Percentiles rank a stretch among this genome's conserved stretches.
Evolutionary conservation across 2,329 filamentous ascomycete species (phyloP).

Genomic region (Fusarium falciforme): DNA sequence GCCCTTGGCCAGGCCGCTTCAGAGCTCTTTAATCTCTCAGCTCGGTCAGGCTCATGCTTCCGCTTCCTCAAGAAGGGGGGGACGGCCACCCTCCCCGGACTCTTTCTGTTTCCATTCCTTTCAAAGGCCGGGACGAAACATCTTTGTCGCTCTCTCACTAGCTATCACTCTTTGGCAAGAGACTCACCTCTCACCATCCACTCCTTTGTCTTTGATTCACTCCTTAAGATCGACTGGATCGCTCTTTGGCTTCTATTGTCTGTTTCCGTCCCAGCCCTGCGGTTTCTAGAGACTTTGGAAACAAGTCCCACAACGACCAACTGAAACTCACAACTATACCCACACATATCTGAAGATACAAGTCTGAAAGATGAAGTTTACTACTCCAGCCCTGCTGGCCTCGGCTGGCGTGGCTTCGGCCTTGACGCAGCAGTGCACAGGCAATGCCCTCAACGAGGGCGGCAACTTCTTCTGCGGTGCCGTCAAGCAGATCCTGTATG

Average conservation of each 20-base stretch:
- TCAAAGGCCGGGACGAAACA: conserved; percentile 33
- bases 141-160: conserved; percentile 22
- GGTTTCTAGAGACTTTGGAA: neutral
- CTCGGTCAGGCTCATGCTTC: neutral
- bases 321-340: neutral
- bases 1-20: conserved; percentile 14
- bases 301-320: conserved; percentile 5
- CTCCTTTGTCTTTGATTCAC: conserved; percentile 35
- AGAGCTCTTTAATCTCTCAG: conserved; percentile 33
- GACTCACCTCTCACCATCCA: conserved; percentile 16
- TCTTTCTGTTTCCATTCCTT: conserved; percentile 23
- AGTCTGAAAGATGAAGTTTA: conserved; percentile 47
- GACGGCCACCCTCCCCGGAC: neutral
- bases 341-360: neutral
- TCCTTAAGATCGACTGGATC: conserved; percentile 31
- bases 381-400: conserved; percentile 42
- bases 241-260: conserved; percentile 23
- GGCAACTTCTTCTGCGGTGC: conserved; percentile 76
- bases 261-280: conserved; percentile 1
- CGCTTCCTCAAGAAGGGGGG: conserved; percentile 1
- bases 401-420: conserved; percentile 46
- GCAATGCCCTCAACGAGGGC: conserved; percentile 49
- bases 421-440: conserved; percentile 51
- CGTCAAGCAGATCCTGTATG: conserved; percentile 76
- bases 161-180: conserved; percentile 18